These are phyloP conservation scores for Ogataea salicorniae DNA, from an alignment of 805 yeast genomes.

Conservation along the genomic window DNA sequence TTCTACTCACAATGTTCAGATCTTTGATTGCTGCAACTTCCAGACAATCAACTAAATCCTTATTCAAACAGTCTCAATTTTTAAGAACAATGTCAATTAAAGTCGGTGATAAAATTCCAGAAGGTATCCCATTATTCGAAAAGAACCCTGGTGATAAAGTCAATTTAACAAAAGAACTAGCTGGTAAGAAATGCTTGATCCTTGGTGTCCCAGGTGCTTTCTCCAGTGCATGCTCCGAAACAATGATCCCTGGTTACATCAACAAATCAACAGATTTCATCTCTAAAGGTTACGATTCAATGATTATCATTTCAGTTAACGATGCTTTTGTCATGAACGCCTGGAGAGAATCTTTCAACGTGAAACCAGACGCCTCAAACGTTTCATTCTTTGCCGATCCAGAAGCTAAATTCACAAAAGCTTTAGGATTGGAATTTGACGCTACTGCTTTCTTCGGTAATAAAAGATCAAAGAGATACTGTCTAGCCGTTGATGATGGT, in stretches of 20 bases:
- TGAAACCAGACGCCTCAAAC: constrained; percentile 15
- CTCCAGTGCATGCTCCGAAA: constrained; percentile 71
- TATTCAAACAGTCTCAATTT: not conserved
- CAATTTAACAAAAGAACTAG: constrained; percentile 18
- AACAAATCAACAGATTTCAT: constrained; percentile 45
- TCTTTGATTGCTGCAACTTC: not conserved
- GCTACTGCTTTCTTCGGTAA: constrained; percentile 76
- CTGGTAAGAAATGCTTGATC: constrained; percentile 38
- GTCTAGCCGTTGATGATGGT: constrained; percentile 71
- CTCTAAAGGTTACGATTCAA: constrained; percentile 57
- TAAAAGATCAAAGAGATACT: constrained; percentile 68
- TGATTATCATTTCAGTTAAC: constrained; percentile 74
- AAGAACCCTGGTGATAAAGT: constrained; percentile 20
- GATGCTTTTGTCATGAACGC: constrained; percentile 83
- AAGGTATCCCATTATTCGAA: constrained; percentile 16
- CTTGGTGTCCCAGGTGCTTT: constrained; percentile 73
- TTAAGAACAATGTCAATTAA: constrained; percentile 8
- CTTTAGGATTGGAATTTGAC: constrained; percentile 65
- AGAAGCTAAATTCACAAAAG: constrained; percentile 62
- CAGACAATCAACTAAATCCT: not conserved
- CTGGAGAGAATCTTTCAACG: constrained; percentile 53
- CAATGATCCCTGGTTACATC: constrained; percentile 73
- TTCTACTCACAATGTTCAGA: not conserved
- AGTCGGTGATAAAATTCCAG: constrained; percentile 20
- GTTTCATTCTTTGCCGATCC: constrained; percentile 67